Conservation (phyloP, 2,329 filamentous ascomycete species). For the Penicillium sp. region DNA sequence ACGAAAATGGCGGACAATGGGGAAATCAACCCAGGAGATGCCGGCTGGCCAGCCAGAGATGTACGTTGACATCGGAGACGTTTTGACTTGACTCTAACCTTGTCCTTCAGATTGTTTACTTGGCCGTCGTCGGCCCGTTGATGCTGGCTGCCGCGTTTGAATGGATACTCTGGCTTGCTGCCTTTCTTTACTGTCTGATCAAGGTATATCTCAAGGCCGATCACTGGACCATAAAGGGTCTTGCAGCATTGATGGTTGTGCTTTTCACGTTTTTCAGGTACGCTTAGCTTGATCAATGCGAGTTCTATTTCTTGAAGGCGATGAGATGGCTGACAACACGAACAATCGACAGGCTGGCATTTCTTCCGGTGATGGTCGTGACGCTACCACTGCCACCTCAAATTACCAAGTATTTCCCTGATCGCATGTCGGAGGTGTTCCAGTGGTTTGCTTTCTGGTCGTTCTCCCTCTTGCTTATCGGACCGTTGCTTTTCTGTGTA, state of each 20-base stretch:
- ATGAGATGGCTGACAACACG: slow-evolving; percentile 11
- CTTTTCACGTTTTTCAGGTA: slow-evolving; percentile 79
- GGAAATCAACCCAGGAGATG: background rate
- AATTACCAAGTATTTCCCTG: slow-evolving; percentile 75
- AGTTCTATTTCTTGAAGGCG: background rate
- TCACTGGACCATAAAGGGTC: slow-evolving; percentile 78
- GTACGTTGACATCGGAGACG: slow-evolving; percentile 11
- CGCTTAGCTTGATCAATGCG: slow-evolving; percentile 24
- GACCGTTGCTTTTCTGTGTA: slow-evolving; percentile 92
- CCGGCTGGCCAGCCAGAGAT: slow-evolving; percentile 23
- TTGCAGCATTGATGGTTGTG: slow-evolving; percentile 76
- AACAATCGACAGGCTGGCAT: slow-evolving; percentile 68
- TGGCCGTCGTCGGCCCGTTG: slow-evolving; percentile 77
- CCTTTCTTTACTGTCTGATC: slow-evolving; percentile 86
- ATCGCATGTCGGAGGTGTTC: slow-evolving; percentile 69
- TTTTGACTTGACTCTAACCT: slow-evolving; percentile 7
- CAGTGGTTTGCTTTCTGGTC: slow-evolving; percentile 98
- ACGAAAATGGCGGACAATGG: slow-evolving; percentile 4
- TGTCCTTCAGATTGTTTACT: slow-evolving; percentile 76
- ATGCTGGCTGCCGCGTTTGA: slow-evolving; percentile 87
- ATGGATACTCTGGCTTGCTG: slow-evolving; percentile 94
- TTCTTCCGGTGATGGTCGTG: slow-evolving; percentile 92
- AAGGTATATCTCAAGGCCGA: slow-evolving; percentile 92
- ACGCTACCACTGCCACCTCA: slow-evolving; percentile 81
- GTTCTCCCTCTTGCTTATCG: slow-evolving; percentile 80